Evolutionary conservation across 306 rosid species (phyloP), one percentile per base, ranked within the genome.

Genomic region (Quercus alba): DNA sequence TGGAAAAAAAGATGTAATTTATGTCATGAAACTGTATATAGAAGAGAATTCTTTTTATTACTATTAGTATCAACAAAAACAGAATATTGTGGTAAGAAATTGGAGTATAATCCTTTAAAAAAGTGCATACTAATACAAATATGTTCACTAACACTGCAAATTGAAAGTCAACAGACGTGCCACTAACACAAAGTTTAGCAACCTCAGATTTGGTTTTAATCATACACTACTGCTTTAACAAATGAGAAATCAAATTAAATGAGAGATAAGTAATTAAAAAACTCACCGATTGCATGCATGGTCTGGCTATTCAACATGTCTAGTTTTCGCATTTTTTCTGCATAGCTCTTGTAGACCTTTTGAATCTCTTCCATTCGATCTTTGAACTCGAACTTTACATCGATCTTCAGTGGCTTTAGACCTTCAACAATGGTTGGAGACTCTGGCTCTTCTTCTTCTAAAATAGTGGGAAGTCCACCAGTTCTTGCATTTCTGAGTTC

Each of bases 231-330:
- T 59, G 0, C 31, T 58, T 58, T 12, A 1, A 23, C 56, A 2
- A 30, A 5, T 7, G 2, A 78, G 31, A 18, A 57, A 44, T 56
- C 2, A 28, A 19, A 19, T 3, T 30, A 57, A 1, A 19, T 46
- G 66, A 81, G 64, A 56, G 15, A 25, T 58, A 51, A 51, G 18
- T 26, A 38, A 73, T 74, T 81, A 20, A 67, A 59, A 80, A 78
- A 82, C 90, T 77, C 41, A 94, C 97, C 97, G 75, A 91, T 78
- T 75, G 90, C 91, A 90, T 94, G 97, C 97, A 94, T 86, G 85
- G 91, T 81, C 84, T 93, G 97, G 84, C 77, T 83, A 81, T 94
- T 94, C 87, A 94, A 71, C 76, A 90, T 85, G 77, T 94, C 99
- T 73, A 94, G 90, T 74, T 93, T 93, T 82, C 84, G 66, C 97